Conservation (phyloP, 2,329 filamentous ascomycete species). For the Orbilia brochopaga region DNA sequence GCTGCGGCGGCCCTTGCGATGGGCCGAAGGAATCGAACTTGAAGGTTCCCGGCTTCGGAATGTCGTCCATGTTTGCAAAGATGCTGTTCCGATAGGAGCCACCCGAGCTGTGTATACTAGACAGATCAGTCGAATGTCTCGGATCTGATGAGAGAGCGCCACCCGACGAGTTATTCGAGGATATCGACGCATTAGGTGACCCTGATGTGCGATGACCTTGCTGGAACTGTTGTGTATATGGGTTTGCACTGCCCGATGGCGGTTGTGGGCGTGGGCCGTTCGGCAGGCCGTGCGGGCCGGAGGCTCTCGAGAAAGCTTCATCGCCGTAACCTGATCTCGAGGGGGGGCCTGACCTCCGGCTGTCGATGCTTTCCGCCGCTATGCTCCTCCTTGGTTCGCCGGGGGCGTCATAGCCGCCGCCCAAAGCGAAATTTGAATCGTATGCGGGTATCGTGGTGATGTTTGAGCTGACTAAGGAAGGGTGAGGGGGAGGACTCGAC, state of each 20-base stretch:
- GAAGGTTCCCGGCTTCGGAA: slow-evolving; percentile 41
- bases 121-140: slow-evolving; percentile 67
- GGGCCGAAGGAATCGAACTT: slow-evolving; percentile 29
- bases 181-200: slow-evolving; percentile 60
- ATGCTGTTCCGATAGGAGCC: slow-evolving; percentile 49
- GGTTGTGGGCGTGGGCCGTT: slow-evolving; percentile 41
- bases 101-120: slow-evolving; percentile 63
- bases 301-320: slow-evolving; percentile 21
- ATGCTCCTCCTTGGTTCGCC: slow-evolving; percentile 28
- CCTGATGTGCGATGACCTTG: slow-evolving; percentile 64
- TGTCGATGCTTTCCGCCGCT: slow-evolving; percentile 9
- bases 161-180: slow-evolving; percentile 58
- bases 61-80: slow-evolving; percentile 45
- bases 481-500: slow-evolving; percentile 36
- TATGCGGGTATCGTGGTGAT: slow-evolving; percentile 45
- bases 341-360: slow-evolving; percentile 34
- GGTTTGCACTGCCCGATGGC: slow-evolving; percentile 11
- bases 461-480: slow-evolving; percentile 48
- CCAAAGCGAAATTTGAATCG: slow-evolving; percentile 20
- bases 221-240: slow-evolving; percentile 54
- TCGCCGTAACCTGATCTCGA: slow-evolving; percentile 16
- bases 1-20: neutral
- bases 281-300: slow-evolving; percentile 16
- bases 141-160: slow-evolving; percentile 59
- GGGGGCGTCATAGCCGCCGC: slow-evolving; percentile 10